phyloP scores from a whole-genome alignment of 75 land plant species.

The Larix kaempferi region DNA sequence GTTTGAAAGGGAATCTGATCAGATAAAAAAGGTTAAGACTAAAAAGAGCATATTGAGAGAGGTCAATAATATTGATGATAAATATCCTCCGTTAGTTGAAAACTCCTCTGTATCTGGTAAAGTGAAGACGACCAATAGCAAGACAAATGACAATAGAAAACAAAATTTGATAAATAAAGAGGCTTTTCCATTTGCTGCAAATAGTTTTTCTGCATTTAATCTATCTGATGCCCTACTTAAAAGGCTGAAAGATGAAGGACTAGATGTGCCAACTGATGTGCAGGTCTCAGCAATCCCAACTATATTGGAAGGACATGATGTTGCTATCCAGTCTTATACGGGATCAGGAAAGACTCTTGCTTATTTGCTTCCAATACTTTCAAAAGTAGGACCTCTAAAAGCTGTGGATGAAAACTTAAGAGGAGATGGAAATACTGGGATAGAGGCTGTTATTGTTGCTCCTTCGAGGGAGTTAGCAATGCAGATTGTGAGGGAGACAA shows the following conservation, averaged over 20 bases:
- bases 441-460: slow-evolving; percentile 91
- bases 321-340: slow-evolving; percentile 95
- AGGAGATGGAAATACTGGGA: slow-evolving; percentile 30
- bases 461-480: slow-evolving; percentile 95
- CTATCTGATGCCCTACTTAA: slow-evolving; percentile 59
- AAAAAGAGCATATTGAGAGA: not conserved
- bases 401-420: slow-evolving; percentile 3
- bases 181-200: slow-evolving; percentile 58
- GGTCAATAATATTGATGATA: not conserved
- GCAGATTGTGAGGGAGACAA: slow-evolving; percentile 95
- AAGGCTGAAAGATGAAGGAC: slow-evolving; percentile 48
- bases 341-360: slow-evolving; percentile 98
- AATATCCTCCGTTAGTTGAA: not conserved
- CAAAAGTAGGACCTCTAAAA: slow-evolving; percentile 63
- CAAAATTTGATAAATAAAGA: slow-evolving; percentile 26
- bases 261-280: slow-evolving; percentile 76
- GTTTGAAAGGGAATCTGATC: not conserved
- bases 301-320: slow-evolving; percentile 71
- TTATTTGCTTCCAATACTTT: slow-evolving; percentile 87
- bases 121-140: slow-evolving; percentile 11
- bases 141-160: slow-evolving; percentile 6
- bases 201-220: slow-evolving; percentile 62
- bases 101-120: slow-evolving; percentile 5
- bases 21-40: slow-evolving; percentile 1
- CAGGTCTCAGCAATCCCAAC: slow-evolving; percentile 82